Evolutionary conservation across 2,329 filamentous ascomycete species (phyloP), one percentile per base, ranked within the genome.

Genomic region (Colletotrichum agaves): DNA sequence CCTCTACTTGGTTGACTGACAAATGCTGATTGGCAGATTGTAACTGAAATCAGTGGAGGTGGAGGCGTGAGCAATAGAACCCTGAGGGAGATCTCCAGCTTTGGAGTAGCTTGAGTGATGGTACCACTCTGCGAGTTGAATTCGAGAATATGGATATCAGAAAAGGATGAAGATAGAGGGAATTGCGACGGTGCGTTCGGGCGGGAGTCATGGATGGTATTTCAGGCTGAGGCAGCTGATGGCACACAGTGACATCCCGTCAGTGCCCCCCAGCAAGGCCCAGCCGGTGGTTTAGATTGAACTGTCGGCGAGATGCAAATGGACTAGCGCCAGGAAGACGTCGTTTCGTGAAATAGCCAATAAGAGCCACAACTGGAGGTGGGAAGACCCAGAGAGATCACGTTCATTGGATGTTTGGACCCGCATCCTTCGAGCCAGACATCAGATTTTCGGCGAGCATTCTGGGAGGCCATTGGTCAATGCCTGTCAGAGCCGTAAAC

Each of bases 221-320:
- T 72, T 73, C 66, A 73, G 31, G 55, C 63, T 57, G 66, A 67
- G 67, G 61, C 63, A 50, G 59, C 60, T 58, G 44, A 57, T 64
- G 59, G 27, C 15, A 49, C 53, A 31, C 49, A 44, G 62, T 39
- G 17, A 33, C 31, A 52, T 21, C 21, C 21, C 19, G 35, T 41
- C 31, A 19, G 57, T 68, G 47, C 44, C 60, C 52, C 27, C 63
- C 63, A 68, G 63, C 60, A 69, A 61, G 70, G 71, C 70, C 71
- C 70, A 67, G 69, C 62, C 55, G 50, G 69, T 62, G 53, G 57
- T 61, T 68, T 63, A 60, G 63, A 66, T 69, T 73, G 73, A 74
- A 69, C 69, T 64, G 59, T 82, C 80, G 80, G 80, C 80, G 80
- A 81, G 80, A 79, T 79, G 73, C 72, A 79, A 74, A 61, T 67